Evolutionary conservation across 208 protist genomes (phyloP).

Genomic region (Phytomonas sp.): DNA sequence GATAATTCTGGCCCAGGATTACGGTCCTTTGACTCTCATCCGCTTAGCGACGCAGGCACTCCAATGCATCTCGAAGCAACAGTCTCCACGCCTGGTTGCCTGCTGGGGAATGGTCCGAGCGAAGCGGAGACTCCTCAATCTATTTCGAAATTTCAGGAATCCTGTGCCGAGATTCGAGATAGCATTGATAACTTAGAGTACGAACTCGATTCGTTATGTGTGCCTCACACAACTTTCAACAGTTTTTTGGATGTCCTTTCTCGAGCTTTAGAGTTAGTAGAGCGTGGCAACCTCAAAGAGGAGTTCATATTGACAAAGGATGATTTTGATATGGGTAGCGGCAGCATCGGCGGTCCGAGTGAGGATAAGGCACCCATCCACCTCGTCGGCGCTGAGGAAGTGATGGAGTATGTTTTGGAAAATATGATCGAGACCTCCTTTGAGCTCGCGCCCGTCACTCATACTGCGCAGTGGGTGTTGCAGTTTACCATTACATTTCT

Average conservation of each 20-base stretch:
- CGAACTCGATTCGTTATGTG: constrained; percentile 33
- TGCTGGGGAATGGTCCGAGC: not conserved
- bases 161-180: constrained; percentile 40
- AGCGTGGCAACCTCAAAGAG: constrained; percentile 42
- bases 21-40: constrained; percentile 16
- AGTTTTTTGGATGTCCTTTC: constrained; percentile 40
- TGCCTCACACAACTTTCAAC: constrained; percentile 40
- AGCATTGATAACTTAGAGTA: constrained; percentile 39
- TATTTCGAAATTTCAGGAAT: constrained; percentile 15
- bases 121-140: not conserved
- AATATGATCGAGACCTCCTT: constrained; percentile 35
- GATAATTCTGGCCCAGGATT: not conserved
- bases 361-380: not conserved
- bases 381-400: constrained; percentile 54
- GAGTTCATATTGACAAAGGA: constrained; percentile 26
- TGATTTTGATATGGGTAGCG: not conserved
- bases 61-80: not conserved
- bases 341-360: not conserved
- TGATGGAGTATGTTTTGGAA: constrained; percentile 43
- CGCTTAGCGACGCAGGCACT: constrained; percentile 20
- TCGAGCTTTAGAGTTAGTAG: constrained; percentile 35
- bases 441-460: constrained; percentile 27
- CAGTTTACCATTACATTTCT: constrained; percentile 83
- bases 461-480: constrained; percentile 77
- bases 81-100: not conserved